These are phyloP conservation scores for Yarrowia yakushimensis DNA, from an alignment of 805 yeast genomes.

Conservation along the genomic window DNA sequence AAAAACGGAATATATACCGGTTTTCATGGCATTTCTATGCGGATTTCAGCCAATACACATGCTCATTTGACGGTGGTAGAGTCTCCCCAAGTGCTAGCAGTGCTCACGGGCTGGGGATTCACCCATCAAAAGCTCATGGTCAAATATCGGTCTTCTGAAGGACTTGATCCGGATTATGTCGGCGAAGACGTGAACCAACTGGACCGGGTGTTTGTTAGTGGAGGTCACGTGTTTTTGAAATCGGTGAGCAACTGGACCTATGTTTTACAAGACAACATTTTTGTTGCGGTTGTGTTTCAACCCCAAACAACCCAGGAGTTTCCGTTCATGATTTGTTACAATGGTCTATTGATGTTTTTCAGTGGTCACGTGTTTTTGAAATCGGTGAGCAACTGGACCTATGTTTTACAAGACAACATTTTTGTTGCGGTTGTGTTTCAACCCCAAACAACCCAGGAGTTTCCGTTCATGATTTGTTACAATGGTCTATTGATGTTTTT, in stretches of 20 bases:
- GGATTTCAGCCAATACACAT: background rate
- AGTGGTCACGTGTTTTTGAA: background rate
- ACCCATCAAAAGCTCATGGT: background rate
- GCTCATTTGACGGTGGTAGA: background rate
- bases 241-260: constrained; percentile 1
- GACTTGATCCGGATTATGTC: background rate
- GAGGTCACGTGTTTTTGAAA: background rate
- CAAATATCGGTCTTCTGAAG: background rate
- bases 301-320: background rate
- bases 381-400: background rate
- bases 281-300: background rate
- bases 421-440: background rate
- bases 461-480: background rate
- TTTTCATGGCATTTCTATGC: background rate
- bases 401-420: background rate
- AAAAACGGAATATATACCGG: background rate
- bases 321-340: background rate
- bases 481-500: background rate
- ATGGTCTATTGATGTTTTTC: background rate
- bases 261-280: background rate
- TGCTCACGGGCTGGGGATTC: constrained; percentile 4
- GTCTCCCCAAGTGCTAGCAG: background rate
- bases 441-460: background rate
- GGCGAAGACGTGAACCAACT: background rate
- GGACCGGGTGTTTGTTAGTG: background rate